Conservation (phyloP, 495 filamentous ascomycete genomes). For the Lasiosphaeria ovina region DNA sequence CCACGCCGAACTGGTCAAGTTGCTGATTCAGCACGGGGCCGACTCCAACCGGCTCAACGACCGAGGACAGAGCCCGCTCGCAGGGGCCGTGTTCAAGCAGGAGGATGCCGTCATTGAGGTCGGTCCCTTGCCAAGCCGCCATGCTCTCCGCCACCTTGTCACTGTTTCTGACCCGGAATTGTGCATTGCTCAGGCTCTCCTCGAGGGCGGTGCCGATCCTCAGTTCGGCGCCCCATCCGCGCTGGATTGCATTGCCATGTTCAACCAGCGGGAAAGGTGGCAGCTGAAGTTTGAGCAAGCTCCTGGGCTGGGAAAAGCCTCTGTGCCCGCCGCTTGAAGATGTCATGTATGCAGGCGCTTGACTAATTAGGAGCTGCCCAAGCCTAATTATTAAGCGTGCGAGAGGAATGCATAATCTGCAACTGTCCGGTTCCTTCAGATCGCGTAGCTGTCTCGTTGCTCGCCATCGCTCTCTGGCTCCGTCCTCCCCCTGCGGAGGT, state of each 20-base stretch:
- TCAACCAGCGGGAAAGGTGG: constrained; percentile 51
- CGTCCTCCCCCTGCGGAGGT: too few relatives aligned
- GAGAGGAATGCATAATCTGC: too few relatives aligned
- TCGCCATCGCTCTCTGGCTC: too few relatives aligned
- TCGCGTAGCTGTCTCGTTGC: too few relatives aligned
- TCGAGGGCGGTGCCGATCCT: constrained; percentile 51
- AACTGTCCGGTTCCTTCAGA: too few relatives aligned
- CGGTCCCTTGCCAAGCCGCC: neutral
- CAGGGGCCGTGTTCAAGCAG: constrained; percentile 56
- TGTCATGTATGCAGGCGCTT: too few relatives aligned
- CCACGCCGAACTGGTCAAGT: constrained; percentile 48
- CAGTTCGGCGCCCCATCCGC: constrained; percentile 49
- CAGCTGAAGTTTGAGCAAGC: constrained; percentile 45
- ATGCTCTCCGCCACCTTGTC: neutral
- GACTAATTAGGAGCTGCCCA: too few relatives aligned
- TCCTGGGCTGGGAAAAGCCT: constrained; percentile 38
- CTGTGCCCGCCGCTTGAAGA: too few relatives aligned
- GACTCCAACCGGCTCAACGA: constrained; percentile 55
- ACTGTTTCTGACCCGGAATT: neutral
- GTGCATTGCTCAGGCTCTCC: constrained; percentile 29
- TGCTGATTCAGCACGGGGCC: constrained; percentile 50
- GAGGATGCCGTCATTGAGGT: constrained; percentile 50
- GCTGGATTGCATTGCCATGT: constrained; percentile 46
- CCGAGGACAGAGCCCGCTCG: constrained; percentile 51
- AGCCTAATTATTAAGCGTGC: too few relatives aligned